These are phyloP conservation scores for Aspergillus ustus DNA, from an alignment of 2,329 filamentous ascomycete species.

Conservation along the genomic window DNA sequence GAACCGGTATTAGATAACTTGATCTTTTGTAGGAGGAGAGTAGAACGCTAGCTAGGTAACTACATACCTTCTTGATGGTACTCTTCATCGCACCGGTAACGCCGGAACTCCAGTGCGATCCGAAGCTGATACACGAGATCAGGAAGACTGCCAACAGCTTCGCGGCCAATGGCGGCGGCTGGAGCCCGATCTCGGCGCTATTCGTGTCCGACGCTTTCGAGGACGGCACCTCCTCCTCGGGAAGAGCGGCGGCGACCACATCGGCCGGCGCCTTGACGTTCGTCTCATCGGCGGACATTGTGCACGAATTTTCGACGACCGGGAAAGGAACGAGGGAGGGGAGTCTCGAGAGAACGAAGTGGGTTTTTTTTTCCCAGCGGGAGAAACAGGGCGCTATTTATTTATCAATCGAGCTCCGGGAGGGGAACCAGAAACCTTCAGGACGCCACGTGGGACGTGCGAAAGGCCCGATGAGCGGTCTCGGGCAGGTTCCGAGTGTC, in stretches of 20 bases:
- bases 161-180: constrained; percentile 34
- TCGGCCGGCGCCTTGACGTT: not conserved
- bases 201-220: not conserved
- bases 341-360: too few relatives aligned
- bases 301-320: not conserved
- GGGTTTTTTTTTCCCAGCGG: too few relatives aligned
- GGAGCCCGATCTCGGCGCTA: constrained; percentile 16
- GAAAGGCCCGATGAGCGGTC: not conserved
- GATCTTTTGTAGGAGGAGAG: too few relatives aligned
- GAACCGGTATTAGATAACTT: not conserved
- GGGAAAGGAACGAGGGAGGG: not conserved
- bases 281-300: not conserved
- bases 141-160: constrained; percentile 52
- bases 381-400: not conserved
- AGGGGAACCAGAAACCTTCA: not conserved
- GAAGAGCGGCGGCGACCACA: not conserved
- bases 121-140: constrained; percentile 58
- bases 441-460: not conserved
- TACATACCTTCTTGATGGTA: constrained; percentile 60
- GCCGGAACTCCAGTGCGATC: constrained; percentile 64
- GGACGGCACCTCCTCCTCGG: not conserved
- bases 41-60: not conserved
- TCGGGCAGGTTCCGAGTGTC: not conserved
- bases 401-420: not conserved
- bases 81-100: constrained; percentile 66